These are phyloP conservation scores for Apium graveolens DNA, from an alignment of 129 eudicot genomes.

Conservation along the genomic window DNA sequence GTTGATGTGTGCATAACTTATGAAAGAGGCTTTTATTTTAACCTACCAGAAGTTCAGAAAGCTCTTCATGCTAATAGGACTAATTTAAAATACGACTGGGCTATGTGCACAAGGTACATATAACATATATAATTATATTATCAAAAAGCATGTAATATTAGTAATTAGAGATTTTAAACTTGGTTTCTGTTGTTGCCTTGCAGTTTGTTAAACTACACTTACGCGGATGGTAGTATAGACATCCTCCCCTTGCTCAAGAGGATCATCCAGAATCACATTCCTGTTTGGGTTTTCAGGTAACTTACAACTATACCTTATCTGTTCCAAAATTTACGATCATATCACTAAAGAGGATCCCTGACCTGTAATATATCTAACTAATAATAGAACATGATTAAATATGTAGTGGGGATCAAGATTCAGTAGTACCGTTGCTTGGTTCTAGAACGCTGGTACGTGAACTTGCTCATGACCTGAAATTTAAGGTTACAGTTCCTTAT, in stretches of 20 bases:
- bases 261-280: conserved; percentile 55
- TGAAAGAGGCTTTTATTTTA: conserved; percentile 75
- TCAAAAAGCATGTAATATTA: background rate
- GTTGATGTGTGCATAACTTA: conserved; percentile 82
- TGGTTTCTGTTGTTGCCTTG: conserved; percentile 2
- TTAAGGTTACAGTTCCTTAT: conserved; percentile 77
- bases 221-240: conserved; percentile 60
- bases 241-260: conserved; percentile 77
- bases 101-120: conserved; percentile 78
- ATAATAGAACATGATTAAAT: background rate
- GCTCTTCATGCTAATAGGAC: conserved; percentile 97
- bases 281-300: conserved; percentile 94
- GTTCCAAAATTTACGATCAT: background rate
- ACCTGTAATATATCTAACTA: conserved; percentile 1
- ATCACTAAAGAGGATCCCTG: background rate
- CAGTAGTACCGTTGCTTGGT: conserved; percentile 94
- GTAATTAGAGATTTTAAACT: background rate
- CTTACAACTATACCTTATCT: background rate
- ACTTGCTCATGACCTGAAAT: conserved; percentile 61
- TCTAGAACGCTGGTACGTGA: conserved; percentile 87
- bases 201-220: conserved; percentile 56
- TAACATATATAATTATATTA: background rate
- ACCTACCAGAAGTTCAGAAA: conserved; percentile 90
- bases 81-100: conserved; percentile 60
- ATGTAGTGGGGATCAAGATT: conserved; percentile 94